phyloP scores from a whole-genome alignment of 768 basidiomycete species.

The Boletus patriciae region DNA sequence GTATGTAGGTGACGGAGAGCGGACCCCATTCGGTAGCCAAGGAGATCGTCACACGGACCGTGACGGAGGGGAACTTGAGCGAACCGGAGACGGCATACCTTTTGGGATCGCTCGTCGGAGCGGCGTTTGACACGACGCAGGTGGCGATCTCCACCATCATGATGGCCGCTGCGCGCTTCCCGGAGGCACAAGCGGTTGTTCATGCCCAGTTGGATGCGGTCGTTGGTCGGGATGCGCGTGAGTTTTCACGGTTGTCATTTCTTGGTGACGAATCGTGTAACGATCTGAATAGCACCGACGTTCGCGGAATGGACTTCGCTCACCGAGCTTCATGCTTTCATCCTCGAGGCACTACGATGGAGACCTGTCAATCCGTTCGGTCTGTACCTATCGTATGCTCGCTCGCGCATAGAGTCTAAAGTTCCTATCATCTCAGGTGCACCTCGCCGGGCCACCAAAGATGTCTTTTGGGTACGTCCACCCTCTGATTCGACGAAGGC shows the following conservation, averaged over 20 bases:
- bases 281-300: conserved; percentile 33
- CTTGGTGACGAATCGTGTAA: background rate
- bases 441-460: conserved; percentile 26
- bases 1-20: conserved; percentile 8
- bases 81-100: conserved; percentile 58
- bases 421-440: conserved; percentile 9
- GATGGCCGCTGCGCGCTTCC: conserved; percentile 40
- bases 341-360: conserved; percentile 41
- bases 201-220: conserved; percentile 40
- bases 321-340: conserved; percentile 39
- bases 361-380: conserved; percentile 37
- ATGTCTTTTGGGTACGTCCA: conserved; percentile 27
- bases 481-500: too few relatives aligned
- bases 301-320: conserved; percentile 37
- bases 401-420: background rate
- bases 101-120: conserved; percentile 61
- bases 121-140: conserved; percentile 55
- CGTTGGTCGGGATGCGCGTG: conserved; percentile 37
- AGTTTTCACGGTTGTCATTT: background rate
- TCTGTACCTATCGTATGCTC: background rate
- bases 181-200: conserved; percentile 34
- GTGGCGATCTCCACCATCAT: conserved; percentile 30
- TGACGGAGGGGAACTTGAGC: conserved; percentile 48
- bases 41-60: conserved; percentile 48
- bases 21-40: conserved; percentile 44